phyloP scores from a whole-genome alignment of 78 protist genomes.

The Chrysochromulina parva region DNA sequence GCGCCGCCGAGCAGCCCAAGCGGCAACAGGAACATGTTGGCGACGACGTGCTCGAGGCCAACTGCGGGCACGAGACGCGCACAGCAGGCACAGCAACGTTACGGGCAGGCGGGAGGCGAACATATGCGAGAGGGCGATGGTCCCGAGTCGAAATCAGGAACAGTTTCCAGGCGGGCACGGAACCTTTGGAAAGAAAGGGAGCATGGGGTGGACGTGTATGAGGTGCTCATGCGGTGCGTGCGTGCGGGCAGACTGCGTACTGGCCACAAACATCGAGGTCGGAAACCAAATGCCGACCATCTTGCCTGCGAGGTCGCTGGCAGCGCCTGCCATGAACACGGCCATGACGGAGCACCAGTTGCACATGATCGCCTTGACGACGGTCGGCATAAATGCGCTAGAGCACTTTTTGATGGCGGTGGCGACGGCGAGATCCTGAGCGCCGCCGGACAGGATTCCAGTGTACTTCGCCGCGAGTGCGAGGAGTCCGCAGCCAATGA shows the following conservation, averaged over 20 bases:
- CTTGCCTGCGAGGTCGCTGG: conserved; percentile 2
- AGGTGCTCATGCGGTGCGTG: no score
- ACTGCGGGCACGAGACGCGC: no score
- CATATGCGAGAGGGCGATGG: no score
- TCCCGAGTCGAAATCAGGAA: no score
- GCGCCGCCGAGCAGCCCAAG: conserved; percentile 10
- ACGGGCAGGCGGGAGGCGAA: no score
- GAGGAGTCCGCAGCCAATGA: not conserved
- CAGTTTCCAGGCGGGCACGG: no score
- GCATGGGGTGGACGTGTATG: no score
- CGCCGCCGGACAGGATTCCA: not conserved
- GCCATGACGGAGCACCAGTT: conserved; percentile 30
- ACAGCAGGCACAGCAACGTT: no score
- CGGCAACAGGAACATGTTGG: conserved; percentile 42
- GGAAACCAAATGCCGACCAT: conserved; percentile 42
- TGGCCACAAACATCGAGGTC: not conserved
- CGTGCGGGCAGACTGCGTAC: no score
- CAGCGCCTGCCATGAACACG: not conserved
- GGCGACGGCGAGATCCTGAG: not conserved
- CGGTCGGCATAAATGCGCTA: not conserved
- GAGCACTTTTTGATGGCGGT: not conserved
- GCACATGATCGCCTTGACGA: conserved; percentile 9
- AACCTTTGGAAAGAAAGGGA: no score
- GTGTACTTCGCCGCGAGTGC: not conserved
- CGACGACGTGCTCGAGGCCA: conserved; percentile 40